Conservation (phyloP, 73 alveolate species). For the Paramecium primaurelia region DNA sequence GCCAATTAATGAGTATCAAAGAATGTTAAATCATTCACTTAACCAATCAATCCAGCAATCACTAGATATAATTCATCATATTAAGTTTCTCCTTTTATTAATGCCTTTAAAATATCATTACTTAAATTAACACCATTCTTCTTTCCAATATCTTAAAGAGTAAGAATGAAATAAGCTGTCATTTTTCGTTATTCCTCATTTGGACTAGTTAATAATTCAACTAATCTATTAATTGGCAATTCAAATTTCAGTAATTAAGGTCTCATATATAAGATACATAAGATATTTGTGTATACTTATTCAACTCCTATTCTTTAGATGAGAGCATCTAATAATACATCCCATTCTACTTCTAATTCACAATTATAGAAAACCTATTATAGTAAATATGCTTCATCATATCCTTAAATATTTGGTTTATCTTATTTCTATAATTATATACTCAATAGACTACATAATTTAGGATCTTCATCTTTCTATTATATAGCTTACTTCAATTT, state of each 20-base stretch:
- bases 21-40: not conserved
- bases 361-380: not conserved
- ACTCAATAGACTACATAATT: not conserved
- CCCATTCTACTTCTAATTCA: not conserved
- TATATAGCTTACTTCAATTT: not conserved
- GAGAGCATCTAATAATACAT: not conserved
- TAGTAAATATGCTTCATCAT: not conserved
- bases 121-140: not conserved
- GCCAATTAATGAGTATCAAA: not conserved
- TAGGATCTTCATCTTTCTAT: not conserved
- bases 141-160: not conserved
- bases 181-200: constrained; percentile 29
- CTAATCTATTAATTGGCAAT: not conserved
- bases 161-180: not conserved
- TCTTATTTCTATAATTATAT: not conserved
- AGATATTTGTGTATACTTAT: not conserved
- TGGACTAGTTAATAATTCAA: not conserved
- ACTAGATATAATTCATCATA: constrained; percentile 26
- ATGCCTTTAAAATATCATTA: not conserved
- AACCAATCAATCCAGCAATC: not conserved
- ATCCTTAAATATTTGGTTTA: not conserved
- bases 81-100: not conserved
- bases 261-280: not conserved
- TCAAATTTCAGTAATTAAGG: not conserved
- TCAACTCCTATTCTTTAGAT: not conserved